Conservation (phyloP, 192 early-diverging fungal genomes). For the Coemansia umbellata region DNA sequence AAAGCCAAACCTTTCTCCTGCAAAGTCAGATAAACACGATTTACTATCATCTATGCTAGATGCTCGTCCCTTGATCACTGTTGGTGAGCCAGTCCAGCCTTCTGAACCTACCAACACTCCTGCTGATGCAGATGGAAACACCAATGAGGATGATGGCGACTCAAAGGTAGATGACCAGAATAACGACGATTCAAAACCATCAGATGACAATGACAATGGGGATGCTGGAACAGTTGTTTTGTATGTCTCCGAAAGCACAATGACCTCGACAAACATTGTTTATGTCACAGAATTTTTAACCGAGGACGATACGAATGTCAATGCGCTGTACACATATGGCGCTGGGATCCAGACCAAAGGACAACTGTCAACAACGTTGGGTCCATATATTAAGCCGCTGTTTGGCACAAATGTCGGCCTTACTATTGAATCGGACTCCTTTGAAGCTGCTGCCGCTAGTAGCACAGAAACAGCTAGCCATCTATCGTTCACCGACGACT, state of each 20-base stretch:
- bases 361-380: slow-evolving; percentile 18
- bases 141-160: background rate
- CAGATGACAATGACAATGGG: background rate
- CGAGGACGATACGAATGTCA: slow-evolving; percentile 22
- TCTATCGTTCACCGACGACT: slow-evolving; percentile 22
- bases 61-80: slow-evolving; percentile 17
- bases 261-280: slow-evolving; percentile 31
- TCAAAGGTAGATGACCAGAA: slow-evolving; percentile 1
- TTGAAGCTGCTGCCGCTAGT: background rate
- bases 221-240: slow-evolving; percentile 19
- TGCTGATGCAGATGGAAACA: background rate
- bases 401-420: slow-evolving; percentile 40
- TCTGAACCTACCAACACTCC: background rate
- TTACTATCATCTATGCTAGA: slow-evolving; percentile 21
- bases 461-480: background rate
- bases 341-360: slow-evolving; percentile 31
- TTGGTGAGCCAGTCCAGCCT: slow-evolving; percentile 16
- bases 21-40: slow-evolving; percentile 12
- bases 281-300: slow-evolving; percentile 30
- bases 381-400: slow-evolving; percentile 29
- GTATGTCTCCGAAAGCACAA: slow-evolving; percentile 40
- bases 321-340: slow-evolving; percentile 36
- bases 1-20: slow-evolving; percentile 19
- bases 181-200: background rate
- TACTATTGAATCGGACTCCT: slow-evolving; percentile 18